phyloP scores from a whole-genome alignment of 108 stramenopile genomes.

The Fistulifera solaris region DNA sequence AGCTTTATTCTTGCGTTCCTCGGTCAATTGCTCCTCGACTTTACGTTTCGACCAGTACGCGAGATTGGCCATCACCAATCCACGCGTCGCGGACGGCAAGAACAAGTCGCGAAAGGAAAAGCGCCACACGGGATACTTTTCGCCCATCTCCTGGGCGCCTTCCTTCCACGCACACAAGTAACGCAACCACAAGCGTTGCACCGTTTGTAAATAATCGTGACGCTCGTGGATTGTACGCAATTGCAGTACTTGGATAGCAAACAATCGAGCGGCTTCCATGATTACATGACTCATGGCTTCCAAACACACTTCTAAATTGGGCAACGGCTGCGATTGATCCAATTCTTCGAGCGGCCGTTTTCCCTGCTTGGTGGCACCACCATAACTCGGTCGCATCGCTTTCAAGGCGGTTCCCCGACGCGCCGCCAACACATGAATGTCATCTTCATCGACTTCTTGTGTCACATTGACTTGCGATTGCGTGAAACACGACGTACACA shows the following conservation, averaged over 20 bases:
- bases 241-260: slow-evolving; percentile 21
- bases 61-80: slow-evolving; percentile 7
- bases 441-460: slow-evolving; percentile 51
- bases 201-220: slow-evolving; percentile 9
- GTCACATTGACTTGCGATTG: slow-evolving; percentile 43
- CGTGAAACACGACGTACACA: slow-evolving; percentile 56
- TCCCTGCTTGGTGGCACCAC: not conserved
- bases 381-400: slow-evolving; percentile 8
- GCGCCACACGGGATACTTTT: slow-evolving; percentile 54
- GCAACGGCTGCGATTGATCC: slow-evolving; percentile 32
- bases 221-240: slow-evolving; percentile 6
- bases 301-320: slow-evolving; percentile 42
- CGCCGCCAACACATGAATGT: slow-evolving; percentile 31
- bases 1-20: too few relatives aligned
- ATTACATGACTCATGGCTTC: slow-evolving; percentile 37
- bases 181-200: slow-evolving; percentile 38
- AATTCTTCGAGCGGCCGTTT: slow-evolving; percentile 26
- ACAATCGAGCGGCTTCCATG: slow-evolving; percentile 22
- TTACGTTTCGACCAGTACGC: not conserved
- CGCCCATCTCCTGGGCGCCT: slow-evolving; percentile 32
- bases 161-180: slow-evolving; percentile 54
- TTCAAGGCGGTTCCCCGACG: not conserved
- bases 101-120: slow-evolving; percentile 65
- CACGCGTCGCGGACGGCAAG: slow-evolving; percentile 4
- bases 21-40: too few relatives aligned